Conservation (phyloP, 176 grass and related monocot species). For the Aechmea fasciata region DNA sequence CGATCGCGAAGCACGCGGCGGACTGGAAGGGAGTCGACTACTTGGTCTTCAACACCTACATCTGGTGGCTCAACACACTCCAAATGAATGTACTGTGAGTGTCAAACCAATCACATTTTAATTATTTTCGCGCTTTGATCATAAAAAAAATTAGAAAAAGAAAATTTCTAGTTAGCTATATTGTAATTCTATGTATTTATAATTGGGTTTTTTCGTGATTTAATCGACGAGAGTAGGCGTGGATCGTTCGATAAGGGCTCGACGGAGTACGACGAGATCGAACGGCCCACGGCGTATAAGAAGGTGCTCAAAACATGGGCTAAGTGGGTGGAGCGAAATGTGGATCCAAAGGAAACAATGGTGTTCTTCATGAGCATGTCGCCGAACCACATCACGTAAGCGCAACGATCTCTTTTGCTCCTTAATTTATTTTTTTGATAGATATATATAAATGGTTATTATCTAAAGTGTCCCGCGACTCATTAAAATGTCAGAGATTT, state of each 20-base stretch:
- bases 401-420: neutral
- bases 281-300: slow-evolving; percentile 64
- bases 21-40: slow-evolving; percentile 90
- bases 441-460: neutral
- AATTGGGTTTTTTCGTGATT: neutral
- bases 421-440: slow-evolving; percentile 3
- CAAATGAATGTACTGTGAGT: slow-evolving; percentile 91
- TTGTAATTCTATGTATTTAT: neutral
- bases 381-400: slow-evolving; percentile 88
- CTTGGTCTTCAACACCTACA: slow-evolving; percentile 96
- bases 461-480: neutral
- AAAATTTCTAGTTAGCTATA: neutral
- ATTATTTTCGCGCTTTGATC: neutral
- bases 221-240: slow-evolving; percentile 20
- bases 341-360: slow-evolving; percentile 61
- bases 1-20: slow-evolving; percentile 64
- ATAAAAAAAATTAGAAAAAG: neutral
- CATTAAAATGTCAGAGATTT: no score
- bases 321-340: slow-evolving; percentile 76
- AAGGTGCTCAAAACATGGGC: slow-evolving; percentile 89
- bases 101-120: neutral
- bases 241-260: slow-evolving; percentile 64
- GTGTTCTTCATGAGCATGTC: slow-evolving; percentile 99
- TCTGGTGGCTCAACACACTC: slow-evolving; percentile 93
- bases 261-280: slow-evolving; percentile 67